Evolutionary conservation across 495 filamentous ascomycete species (phyloP).

Genomic region (Pseudevernia furfuracea): DNA sequence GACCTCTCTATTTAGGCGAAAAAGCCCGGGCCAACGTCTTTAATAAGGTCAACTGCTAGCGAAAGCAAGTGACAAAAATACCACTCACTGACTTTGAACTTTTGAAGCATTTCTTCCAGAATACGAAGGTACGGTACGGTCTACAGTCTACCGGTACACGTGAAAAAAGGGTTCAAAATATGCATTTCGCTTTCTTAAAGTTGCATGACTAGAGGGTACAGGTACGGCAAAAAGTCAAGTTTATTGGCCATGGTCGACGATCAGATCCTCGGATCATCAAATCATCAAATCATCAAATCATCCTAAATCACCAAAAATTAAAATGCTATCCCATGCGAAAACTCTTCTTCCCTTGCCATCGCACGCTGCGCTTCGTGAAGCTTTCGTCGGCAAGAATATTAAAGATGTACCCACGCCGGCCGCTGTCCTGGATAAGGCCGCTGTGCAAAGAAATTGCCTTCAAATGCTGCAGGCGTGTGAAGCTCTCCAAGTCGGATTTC

Average conservation of each 20-base stretch:
- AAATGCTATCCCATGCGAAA: background rate
- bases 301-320: too few species aligned
- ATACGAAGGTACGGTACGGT: background rate
- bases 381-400: conserved; percentile 57
- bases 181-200: too few species aligned
- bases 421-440: conserved; percentile 60
- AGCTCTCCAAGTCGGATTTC: conserved; percentile 56
- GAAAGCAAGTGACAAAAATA: background rate
- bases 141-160: too few species aligned
- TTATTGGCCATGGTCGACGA: background rate
- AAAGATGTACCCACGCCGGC: conserved; percentile 56
- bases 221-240: background rate
- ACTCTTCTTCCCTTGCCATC: conserved; percentile 23
- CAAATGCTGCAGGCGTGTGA: conserved; percentile 61
- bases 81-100: too few species aligned
- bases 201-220: background rate
- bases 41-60: background rate
- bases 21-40: background rate
- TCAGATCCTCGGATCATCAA: background rate
- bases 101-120: background rate
- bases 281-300: background rate
- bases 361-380: conserved; percentile 27
- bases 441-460: conserved; percentile 61
- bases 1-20: background rate
- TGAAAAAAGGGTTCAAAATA: too few species aligned